A percentile compares a stretch with the other conserved stretches of the same genome.
Evolutionary conservation across 306 rosid genomes (phyloP).

Genomic region (Neltuma alba): DNA sequence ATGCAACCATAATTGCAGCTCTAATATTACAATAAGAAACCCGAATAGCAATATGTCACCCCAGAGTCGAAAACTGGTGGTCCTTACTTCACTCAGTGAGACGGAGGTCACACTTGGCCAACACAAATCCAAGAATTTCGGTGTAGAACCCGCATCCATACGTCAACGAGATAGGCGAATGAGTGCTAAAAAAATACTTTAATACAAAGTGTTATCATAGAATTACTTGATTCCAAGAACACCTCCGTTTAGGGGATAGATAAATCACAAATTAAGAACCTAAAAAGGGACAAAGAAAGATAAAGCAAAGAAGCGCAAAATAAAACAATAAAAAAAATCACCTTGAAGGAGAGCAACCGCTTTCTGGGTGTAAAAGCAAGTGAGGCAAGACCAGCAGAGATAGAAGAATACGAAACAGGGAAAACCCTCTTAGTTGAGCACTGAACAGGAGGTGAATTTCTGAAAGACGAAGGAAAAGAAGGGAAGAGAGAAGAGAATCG

Average conservation of each 20-base stretch:
- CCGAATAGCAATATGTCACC: neutral
- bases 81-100: neutral
- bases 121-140: conserved; percentile 12
- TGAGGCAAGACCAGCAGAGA: conserved; percentile 24
- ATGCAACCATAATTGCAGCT: neutral
- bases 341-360: conserved; percentile 69
- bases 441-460: conserved; percentile 40
- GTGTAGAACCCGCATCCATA: neutral
- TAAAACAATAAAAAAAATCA: conserved; percentile 10
- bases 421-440: conserved; percentile 17
- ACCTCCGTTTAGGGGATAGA: neutral
- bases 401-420: conserved; percentile 49
- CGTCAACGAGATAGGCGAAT: neutral
- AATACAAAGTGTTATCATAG: conserved; percentile 30
- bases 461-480: conserved; percentile 50
- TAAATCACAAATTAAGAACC: neutral
- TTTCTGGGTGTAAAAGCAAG: conserved; percentile 60
- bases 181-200: conserved; percentile 4
- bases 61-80: neutral
- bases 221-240: conserved; percentile 29
- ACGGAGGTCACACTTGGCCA: conserved; percentile 5
- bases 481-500: conserved; percentile 51
- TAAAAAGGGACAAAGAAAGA: neutral
- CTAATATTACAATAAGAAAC: neutral
- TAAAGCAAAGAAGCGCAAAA: neutral